A percentile compares a stretch with the other conserved stretches of the same genome.
These are phyloP conservation scores for Amniculicola lignicola DNA, from an alignment of 495 filamentous ascomycete genomes.

Conservation along the genomic window DNA sequence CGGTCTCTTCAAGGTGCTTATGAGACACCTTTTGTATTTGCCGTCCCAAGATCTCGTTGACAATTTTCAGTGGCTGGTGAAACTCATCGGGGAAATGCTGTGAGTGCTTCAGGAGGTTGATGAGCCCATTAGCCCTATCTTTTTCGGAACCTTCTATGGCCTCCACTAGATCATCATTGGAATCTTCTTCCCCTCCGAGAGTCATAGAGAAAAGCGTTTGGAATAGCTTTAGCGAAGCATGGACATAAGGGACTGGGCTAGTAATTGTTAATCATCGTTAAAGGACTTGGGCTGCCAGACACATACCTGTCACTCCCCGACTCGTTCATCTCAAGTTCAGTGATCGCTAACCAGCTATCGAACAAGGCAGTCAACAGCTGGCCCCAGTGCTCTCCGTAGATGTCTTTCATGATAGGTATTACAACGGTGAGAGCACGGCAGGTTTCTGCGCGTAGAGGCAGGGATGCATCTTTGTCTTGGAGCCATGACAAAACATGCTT, in stretches of 20 bases:
- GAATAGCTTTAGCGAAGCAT: constrained; percentile 71
- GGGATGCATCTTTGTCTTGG: constrained; percentile 48
- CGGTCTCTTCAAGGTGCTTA: constrained; percentile 53
- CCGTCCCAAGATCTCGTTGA: constrained; percentile 65
- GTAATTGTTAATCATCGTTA: background rate
- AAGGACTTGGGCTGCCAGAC: too few relatives aligned
- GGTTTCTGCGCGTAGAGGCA: constrained; percentile 54
- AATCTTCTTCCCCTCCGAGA: constrained; percentile 49
- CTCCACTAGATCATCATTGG: constrained; percentile 85
- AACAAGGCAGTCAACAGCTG: constrained; percentile 57
- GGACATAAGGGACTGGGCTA: constrained; percentile 55
- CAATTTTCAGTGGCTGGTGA: constrained; percentile 63
- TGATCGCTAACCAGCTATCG: constrained; percentile 27
- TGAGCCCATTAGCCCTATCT: constrained; percentile 53
- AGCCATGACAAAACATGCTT: constrained; percentile 73
- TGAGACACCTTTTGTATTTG: constrained; percentile 59
- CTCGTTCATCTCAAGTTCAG: constrained; percentile 10
- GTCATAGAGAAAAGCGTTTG: constrained; percentile 55
- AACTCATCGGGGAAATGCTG: constrained; percentile 47
- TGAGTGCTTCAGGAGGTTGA: constrained; percentile 55
- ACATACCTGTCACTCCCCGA: constrained; percentile 17
- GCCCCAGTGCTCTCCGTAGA: constrained; percentile 86
- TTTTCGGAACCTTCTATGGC: constrained; percentile 55
- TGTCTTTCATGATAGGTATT: constrained; percentile 65
- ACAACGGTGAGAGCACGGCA: constrained; percentile 62